These are phyloP conservation scores for Dispira simplex DNA, from an alignment of 192 early-diverging fungal species.

Conservation along the genomic window DNA sequence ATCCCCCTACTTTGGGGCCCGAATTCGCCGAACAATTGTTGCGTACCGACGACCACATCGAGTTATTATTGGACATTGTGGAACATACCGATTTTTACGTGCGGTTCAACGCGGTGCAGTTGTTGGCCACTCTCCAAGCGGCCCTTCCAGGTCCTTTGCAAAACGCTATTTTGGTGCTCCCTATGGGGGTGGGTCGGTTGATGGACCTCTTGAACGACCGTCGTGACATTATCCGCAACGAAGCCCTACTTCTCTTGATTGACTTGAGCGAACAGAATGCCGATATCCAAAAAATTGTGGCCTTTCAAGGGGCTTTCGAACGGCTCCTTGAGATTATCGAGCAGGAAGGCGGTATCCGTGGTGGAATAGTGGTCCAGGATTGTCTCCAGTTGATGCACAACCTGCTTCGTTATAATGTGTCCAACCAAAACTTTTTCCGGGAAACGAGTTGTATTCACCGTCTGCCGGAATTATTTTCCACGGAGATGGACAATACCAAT, in stretches of 20 bases:
- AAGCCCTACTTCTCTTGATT: constrained; percentile 83
- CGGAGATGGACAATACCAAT: constrained; percentile 22
- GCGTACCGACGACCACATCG: constrained; percentile 44
- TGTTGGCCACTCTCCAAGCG: constrained; percentile 59
- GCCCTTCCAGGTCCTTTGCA: constrained; percentile 49
- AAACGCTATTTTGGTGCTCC: constrained; percentile 71
- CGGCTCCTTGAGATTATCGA: constrained; percentile 71
- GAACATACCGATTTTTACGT: constrained; percentile 92
- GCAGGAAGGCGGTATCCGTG: constrained; percentile 81
- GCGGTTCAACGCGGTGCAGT: constrained; percentile 77
- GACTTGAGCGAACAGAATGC: constrained; percentile 82
- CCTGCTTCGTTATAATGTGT: constrained; percentile 87
- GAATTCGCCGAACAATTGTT: constrained; percentile 11
- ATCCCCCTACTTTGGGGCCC: constrained; percentile 10
- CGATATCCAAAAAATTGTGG: constrained; percentile 97
- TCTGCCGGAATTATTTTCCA: constrained; percentile 62
- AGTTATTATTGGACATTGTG: constrained; percentile 69
- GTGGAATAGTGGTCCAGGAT: constrained; percentile 94
- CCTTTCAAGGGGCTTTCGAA: constrained; percentile 97
- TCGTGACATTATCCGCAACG: constrained; percentile 93
- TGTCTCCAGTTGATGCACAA: constrained; percentile 87
- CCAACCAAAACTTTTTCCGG: constrained; percentile 97
- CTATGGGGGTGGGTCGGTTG: constrained; percentile 68
- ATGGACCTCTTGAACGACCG: constrained; percentile 90
- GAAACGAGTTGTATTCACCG: constrained; percentile 88